Evolutionary conservation across 495 filamentous ascomycete genomes (phyloP).

Genomic region (Umbilicaria muhlenbergii): DNA sequence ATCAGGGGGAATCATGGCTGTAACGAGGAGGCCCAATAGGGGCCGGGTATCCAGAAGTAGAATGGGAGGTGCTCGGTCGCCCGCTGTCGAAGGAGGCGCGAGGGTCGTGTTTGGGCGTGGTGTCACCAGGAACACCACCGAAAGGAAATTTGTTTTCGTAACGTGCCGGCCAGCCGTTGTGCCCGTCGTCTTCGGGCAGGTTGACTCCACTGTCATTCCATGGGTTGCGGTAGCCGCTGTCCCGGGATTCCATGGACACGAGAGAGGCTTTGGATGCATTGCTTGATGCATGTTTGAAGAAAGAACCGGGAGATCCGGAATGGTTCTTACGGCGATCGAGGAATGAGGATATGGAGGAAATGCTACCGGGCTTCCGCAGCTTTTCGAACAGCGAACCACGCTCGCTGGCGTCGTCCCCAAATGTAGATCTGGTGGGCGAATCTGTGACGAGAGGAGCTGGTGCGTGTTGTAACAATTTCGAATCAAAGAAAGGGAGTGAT

Average conservation of each 20-base stretch:
- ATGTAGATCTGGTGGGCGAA: slow-evolving; percentile 66
- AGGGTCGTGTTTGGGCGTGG: slow-evolving; percentile 64
- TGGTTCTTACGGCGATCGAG: slow-evolving; percentile 87
- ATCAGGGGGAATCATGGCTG: slow-evolving; percentile 16
- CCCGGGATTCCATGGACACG: slow-evolving; percentile 80
- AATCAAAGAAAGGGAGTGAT: slow-evolving; percentile 88
- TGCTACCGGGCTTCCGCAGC: slow-evolving; percentile 81
- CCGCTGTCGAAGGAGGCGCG: slow-evolving; percentile 78
- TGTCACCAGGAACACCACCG: slow-evolving; percentile 58
- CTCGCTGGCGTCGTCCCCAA: slow-evolving; percentile 65
- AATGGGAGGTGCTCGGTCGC: slow-evolving; percentile 86
- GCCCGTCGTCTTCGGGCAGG: slow-evolving; percentile 67
- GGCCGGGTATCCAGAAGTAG: slow-evolving; percentile 87
- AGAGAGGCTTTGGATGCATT: slow-evolving; percentile 92
- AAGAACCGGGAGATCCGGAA: slow-evolving; percentile 60
- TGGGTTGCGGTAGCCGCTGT: slow-evolving; percentile 85
- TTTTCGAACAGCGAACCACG: slow-evolving; percentile 73
- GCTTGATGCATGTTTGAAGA: slow-evolving; percentile 85
- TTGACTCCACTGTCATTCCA: slow-evolving; percentile 96
- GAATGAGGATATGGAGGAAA: slow-evolving; percentile 83
- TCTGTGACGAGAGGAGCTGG: slow-evolving; percentile 65
- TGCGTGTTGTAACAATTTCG: slow-evolving; percentile 84
- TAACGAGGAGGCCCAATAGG: slow-evolving; percentile 77
- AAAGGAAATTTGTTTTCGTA: slow-evolving; percentile 50
- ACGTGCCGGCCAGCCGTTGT: slow-evolving; percentile 47